These are phyloP conservation scores for Ogataea methanolica DNA, from an alignment of 805 yeast species.

Conservation along the genomic window DNA sequence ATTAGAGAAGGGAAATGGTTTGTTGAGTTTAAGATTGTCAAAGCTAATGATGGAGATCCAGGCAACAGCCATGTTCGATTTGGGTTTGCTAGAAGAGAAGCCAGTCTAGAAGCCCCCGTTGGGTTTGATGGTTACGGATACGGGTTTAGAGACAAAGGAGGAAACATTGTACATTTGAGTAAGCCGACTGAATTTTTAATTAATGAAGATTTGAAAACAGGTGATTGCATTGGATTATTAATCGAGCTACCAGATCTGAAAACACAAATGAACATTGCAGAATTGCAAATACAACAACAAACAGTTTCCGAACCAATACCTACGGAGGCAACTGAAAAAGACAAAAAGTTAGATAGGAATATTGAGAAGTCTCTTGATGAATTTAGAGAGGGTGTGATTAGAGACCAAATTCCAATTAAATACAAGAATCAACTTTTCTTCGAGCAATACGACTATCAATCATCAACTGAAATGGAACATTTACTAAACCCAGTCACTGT, in stretches of 20 bases:
- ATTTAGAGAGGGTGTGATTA: conserved; percentile 40
- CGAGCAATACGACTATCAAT: conserved; percentile 79
- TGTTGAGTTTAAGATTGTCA: conserved; percentile 63
- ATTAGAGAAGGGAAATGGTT: conserved; percentile 76
- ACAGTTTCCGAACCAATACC: conserved; percentile 18
- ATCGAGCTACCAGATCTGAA: conserved; percentile 59
- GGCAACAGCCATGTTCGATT: conserved; percentile 54
- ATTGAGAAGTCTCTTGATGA: conserved; percentile 3
- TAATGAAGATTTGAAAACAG: conserved; percentile 50
- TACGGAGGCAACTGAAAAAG: not conserved
- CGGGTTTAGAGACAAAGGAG: conserved; percentile 76
- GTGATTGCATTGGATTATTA: conserved; percentile 81
- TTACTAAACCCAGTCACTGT: conserved; percentile 66
- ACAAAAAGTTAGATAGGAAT: not conserved
- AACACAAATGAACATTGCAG: conserved; percentile 39
- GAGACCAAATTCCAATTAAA: conserved; percentile 87
- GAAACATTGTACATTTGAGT: conserved; percentile 72
- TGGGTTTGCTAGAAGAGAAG: conserved; percentile 83
- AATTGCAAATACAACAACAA: conserved; percentile 31
- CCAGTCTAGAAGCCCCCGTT: conserved; percentile 88
- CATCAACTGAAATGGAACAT: conserved; percentile 69
- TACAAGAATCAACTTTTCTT: conserved; percentile 73
- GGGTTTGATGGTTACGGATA: conserved; percentile 95
- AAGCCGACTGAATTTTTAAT: conserved; percentile 54
- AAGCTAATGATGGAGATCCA: conserved; percentile 20